Base-by-base conservation (phyloP, 2,329 filamentous ascomycete genomes). In the Neocatenulostroma microsporum region DNA sequence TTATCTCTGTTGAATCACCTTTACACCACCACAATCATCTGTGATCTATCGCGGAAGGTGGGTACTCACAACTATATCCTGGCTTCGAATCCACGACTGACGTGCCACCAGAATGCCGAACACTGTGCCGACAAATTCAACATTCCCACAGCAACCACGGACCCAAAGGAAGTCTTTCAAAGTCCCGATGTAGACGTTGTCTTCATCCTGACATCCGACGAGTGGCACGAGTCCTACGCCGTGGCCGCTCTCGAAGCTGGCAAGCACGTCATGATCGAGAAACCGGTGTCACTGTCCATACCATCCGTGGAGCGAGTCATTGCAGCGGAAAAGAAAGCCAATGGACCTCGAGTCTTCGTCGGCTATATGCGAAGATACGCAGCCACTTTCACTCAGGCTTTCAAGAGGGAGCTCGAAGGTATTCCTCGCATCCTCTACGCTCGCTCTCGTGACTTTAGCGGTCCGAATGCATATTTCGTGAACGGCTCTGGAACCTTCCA, bases 331-430 rank as follows among this genome's bases (percentile, higher is more conserved):
- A 53, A 56, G 13, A 47, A 41, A 1, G 63, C 65, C 0, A 53
- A 57, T 2, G 47, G 53, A 4, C 62, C 54, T 20, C n/a, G n/a
- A n/a, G 64, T 78, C 2, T 74, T 80, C 48, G 72, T 81, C 0
- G 75, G 74, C 2, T 76, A 73, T 37, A 77, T 76, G 64, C 62
- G 77, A 14, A 65, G 76, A n/a, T 78, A 78, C 47, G 75, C 77
- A 0, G 57, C 69, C 0, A 64, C 67, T 1, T 78, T 78, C 44
- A 55, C 63, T 0, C 63, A 72, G 17, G 67, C 71, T 0, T 65
- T 79, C 26, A 61, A 67, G 40, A n/a, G n/a, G n/a, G 76, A 80
- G 43, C 59, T 80, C 0, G 67, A 60, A 0, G 56, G 54, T 0
- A 65, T 78, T 21, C 65, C 63, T 0, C 62, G 67, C 31, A 72